These are phyloP conservation scores for Yueomyces sinensis DNA, from an alignment of 805 yeast species.

Conservation along the genomic window DNA sequence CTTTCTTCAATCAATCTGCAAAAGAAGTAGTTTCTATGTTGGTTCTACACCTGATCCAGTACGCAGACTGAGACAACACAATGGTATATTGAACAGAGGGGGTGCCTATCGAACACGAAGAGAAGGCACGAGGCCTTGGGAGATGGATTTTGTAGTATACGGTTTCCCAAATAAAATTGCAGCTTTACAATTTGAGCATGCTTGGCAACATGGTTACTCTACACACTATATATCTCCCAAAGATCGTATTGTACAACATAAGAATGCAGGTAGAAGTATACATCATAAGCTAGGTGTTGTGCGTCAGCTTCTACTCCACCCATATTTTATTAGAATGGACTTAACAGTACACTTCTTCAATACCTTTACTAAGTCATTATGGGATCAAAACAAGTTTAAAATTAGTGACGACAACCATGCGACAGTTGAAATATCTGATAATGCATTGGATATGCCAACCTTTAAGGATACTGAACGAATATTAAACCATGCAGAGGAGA, in stretches of 20 bases:
- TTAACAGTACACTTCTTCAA: conserved; percentile 35
- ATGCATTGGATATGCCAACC: neutral
- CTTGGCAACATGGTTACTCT: conserved; percentile 62
- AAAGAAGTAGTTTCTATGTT: conserved; percentile 49
- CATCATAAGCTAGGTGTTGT: conserved; percentile 36
- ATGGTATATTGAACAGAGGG: conserved; percentile 47
- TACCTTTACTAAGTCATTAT: conserved; percentile 10
- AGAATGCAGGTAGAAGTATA: conserved; percentile 28
- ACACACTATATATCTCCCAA: conserved; percentile 43
- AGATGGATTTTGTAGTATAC: conserved; percentile 44
- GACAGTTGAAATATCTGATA: neutral
- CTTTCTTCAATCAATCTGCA: conserved; percentile 45
- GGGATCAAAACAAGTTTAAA: conserved; percentile 16
- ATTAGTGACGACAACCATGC: neutral
- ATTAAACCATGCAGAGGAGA: conserved; percentile 7
- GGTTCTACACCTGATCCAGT: conserved; percentile 77
- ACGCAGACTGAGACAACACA: conserved; percentile 62
- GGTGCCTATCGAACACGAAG: conserved; percentile 61
- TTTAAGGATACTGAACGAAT: conserved; percentile 3
- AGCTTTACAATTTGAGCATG: conserved; percentile 75
- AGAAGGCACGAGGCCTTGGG: conserved; percentile 60
- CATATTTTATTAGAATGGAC: conserved; percentile 33
- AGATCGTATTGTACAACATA: conserved; percentile 27
- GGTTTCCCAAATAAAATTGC: conserved; percentile 60
- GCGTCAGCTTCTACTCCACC: conserved; percentile 29